Evolutionary conservation across 176 grass and related monocot genomes (phyloP).

Genomic region (Bothriochloa decipiens): DNA sequence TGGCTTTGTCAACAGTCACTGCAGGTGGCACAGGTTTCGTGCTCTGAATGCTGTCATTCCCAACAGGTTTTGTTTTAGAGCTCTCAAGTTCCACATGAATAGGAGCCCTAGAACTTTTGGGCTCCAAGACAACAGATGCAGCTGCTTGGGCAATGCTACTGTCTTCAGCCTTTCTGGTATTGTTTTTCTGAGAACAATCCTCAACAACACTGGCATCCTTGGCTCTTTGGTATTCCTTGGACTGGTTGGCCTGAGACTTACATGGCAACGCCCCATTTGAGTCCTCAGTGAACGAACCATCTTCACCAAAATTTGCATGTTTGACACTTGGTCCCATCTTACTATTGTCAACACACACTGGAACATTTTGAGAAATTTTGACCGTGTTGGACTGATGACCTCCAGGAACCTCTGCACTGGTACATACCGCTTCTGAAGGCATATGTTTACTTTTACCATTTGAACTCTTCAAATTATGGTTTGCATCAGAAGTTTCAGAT

Average conservation of each 20-base stretch:
- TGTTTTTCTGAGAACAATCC: slow-evolving; percentile 27
- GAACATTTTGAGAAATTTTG: neutral
- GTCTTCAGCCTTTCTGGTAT: slow-evolving; percentile 24
- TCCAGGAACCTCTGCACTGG: slow-evolving; percentile 1
- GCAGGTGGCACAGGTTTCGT: slow-evolving; percentile 44
- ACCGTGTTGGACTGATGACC: slow-evolving; percentile 3
- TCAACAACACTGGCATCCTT: slow-evolving; percentile 36
- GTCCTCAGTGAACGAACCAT: slow-evolving; percentile 23
- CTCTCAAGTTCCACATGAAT: slow-evolving; percentile 40
- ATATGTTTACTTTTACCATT: slow-evolving; percentile 34
- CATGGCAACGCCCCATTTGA: neutral
- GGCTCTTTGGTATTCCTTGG: slow-evolving; percentile 29
- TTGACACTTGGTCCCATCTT: slow-evolving; percentile 38
- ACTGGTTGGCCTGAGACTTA: slow-evolving; percentile 45
- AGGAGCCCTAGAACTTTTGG: slow-evolving; percentile 35
- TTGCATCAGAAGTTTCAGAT: slow-evolving; percentile 43
- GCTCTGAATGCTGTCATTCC: slow-evolving; percentile 21
- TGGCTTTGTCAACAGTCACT: slow-evolving; percentile 40
- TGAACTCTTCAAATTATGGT: slow-evolving; percentile 21
- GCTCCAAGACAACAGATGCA: slow-evolving; percentile 34
- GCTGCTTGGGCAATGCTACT: slow-evolving; percentile 19
- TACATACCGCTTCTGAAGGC: slow-evolving; percentile 25
- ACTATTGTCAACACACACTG: slow-evolving; percentile 6
- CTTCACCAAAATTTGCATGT: slow-evolving; percentile 43
- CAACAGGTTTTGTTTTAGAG: slow-evolving; percentile 39